Evolutionary conservation across 257 asterid species (phyloP), one percentile per base, ranked within the genome.

Genomic region (Striga asiatica): DNA sequence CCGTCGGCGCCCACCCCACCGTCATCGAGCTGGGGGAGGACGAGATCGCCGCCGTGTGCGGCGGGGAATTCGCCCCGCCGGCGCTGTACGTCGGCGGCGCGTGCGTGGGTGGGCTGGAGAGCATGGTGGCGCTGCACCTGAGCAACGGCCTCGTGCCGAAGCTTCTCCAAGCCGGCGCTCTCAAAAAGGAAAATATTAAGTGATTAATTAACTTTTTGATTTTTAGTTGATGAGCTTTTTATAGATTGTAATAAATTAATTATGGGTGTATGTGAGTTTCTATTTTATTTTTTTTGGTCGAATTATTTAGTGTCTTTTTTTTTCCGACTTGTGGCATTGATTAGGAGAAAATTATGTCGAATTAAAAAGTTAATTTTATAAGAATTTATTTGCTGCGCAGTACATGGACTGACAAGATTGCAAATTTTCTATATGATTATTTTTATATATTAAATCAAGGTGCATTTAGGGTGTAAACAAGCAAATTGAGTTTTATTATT

Each of bases 1-100:
- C 79, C 63, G 47, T 83, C 48, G 96, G 98, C 4, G 98, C 76
- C 49, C 81, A 84, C 21, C 94, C 98, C 3, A 81, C 96, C 28
- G 92, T 91, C 54, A 84, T 91, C 54, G 87, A 81, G 45, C 27
- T 91, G 54, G 98, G 84, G 9, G 98, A 91, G 10, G 78, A 75
- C 12, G 98, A 91, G 82, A 76, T 89, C 65, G 57, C 71, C 39
- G 22, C 6, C 29, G 50, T 3, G 8, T 22, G 11, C 50, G 49
- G 32, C 9, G 58, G 54, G 31, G 54, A 51, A 62, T 60, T 10
- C 1, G 66, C 12, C 59, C 64, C 62, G 0, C 94, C 96, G 64
- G 83, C 94, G 23, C 71, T 86, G n/a, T 89, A 72, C 63, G 74
- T 89, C 4, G 98, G 96, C 23, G 94, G 96, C 60, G 74, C 94